phyloP scores from a whole-genome alignment of 2,329 filamentous ascomycete species.

The Periglandula ipomoeae region DNA sequence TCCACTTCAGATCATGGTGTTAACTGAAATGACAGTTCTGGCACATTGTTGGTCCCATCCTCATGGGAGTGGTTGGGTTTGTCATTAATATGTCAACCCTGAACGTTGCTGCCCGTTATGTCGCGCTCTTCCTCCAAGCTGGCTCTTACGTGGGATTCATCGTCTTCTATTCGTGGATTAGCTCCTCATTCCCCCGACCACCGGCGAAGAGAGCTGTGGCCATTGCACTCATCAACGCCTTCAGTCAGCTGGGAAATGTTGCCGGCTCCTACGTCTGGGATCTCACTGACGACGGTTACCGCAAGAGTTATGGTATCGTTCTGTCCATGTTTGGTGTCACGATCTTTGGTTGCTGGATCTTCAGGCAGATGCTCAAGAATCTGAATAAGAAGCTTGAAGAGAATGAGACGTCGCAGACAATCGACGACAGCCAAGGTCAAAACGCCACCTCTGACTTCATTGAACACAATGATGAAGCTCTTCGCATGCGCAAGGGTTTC shows the following conservation, averaged over 20 bases:
- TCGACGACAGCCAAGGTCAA: not conserved
- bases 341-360: slow-evolving; percentile 39
- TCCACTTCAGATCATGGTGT: no score
- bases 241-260: slow-evolving; percentile 48
- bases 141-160: slow-evolving; percentile 49
- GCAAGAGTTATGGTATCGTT: slow-evolving; percentile 57
- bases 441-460: not conserved
- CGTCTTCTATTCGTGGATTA: slow-evolving; percentile 51
- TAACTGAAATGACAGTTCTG: slow-evolving; percentile 36
- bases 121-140: slow-evolving; percentile 51
- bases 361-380: slow-evolving; percentile 35
- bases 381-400: slow-evolving; percentile 39
- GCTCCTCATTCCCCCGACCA: slow-evolving; percentile 46
- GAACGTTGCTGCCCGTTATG: slow-evolving; percentile 47
- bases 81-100: slow-evolving; percentile 50
- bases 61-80: slow-evolving; percentile 46
- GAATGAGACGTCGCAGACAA: slow-evolving; percentile 21
- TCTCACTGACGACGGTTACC: slow-evolving; percentile 48
- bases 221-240: slow-evolving; percentile 51
- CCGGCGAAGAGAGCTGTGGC: slow-evolving; percentile 53
- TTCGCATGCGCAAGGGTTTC: slow-evolving; percentile 8
- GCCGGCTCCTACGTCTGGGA: slow-evolving; percentile 56
- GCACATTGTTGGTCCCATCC: slow-evolving; percentile 46
- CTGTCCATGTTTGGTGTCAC: slow-evolving; percentile 55
- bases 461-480: not conserved